Percentiles rank a stretch among this genome's conserved stretches.
Evolutionary conservation across 2,329 filamentous ascomycete species (phyloP).

Genomic region (Chrysosphaeria jannelii): DNA sequence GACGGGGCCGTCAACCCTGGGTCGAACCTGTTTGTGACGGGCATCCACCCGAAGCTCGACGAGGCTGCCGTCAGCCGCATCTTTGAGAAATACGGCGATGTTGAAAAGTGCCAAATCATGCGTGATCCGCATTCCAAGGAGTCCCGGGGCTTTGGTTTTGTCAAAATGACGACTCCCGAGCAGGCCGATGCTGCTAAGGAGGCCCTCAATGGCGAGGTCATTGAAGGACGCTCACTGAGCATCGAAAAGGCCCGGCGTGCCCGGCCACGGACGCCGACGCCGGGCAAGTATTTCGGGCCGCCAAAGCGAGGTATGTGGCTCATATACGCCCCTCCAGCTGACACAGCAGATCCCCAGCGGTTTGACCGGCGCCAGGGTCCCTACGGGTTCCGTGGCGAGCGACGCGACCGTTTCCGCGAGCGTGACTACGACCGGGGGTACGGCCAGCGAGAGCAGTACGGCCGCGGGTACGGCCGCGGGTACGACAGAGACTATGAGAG

Average conservation of each 20-base stretch:
- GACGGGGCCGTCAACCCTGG: constrained; percentile 70
- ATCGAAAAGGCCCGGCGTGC: constrained; percentile 96
- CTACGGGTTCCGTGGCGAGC: constrained; percentile 10
- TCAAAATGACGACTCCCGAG: constrained; percentile 91
- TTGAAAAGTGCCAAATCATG: constrained; percentile 99
- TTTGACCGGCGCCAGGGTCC: constrained; percentile 18
- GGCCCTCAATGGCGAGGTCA: constrained; percentile 75
- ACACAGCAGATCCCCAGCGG: constrained; percentile 11
- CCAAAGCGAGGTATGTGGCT: constrained; percentile 72
- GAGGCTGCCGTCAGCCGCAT: constrained; percentile 80
- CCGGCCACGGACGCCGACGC: constrained; percentile 80
- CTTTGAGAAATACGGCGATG: constrained; percentile 95
- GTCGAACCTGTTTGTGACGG: constrained; percentile 95
- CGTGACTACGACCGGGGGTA: constrained; percentile 20
- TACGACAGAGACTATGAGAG: constrained; percentile 14
- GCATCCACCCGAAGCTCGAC: constrained; percentile 74
- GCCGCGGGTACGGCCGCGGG: constrained; percentile 11
- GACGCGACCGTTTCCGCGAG: constrained; percentile 10
- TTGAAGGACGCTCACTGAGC: constrained; percentile 84
- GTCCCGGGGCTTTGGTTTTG: constrained; percentile 94
- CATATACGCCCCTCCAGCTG: constrained; percentile 10
- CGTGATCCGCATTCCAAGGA: constrained; percentile 94
- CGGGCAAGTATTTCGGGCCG: constrained; percentile 95
- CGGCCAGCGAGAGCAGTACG: constrained; percentile 14
- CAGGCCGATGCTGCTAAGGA: constrained; percentile 94